Conservation (phyloP, 2,329 filamentous ascomycete genomes). For the Fusarium floridanum region DNA sequence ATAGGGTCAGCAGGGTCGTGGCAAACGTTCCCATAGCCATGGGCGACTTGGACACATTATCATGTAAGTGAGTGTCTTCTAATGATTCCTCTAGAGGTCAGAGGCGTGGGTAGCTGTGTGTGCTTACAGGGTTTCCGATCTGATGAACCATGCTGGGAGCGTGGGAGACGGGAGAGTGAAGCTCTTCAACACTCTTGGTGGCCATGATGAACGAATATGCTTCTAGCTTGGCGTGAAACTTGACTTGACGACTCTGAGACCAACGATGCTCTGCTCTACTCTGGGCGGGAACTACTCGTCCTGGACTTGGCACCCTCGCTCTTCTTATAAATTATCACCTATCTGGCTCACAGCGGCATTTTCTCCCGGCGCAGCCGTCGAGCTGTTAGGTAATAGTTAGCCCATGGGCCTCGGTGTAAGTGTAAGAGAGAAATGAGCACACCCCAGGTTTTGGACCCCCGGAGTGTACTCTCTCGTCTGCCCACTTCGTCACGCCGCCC, state of each 20-base stretch:
- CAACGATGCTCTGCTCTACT: not conserved
- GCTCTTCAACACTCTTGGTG: slow-evolving; percentile 24
- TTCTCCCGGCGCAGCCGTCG: not conserved
- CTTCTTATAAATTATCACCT: slow-evolving; percentile 16
- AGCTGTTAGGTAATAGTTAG: slow-evolving; percentile 34
- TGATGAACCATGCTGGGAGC: not conserved
- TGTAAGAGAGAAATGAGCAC: slow-evolving; percentile 6
- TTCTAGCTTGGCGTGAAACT: not conserved
- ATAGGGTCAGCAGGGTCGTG: slow-evolving; percentile 44
- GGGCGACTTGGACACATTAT: slow-evolving; percentile 13
- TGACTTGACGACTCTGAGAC: not conserved
- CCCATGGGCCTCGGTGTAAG: not conserved
- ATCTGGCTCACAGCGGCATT: not conserved
- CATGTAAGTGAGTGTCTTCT: not conserved
- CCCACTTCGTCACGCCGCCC: not conserved
- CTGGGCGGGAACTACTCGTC: not conserved
- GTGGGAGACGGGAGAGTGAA: slow-evolving; percentile 9
- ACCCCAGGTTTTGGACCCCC: slow-evolving; percentile 2
- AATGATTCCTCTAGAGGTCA: not conserved
- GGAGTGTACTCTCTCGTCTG: not conserved
- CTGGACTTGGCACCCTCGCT: slow-evolving; percentile 12
- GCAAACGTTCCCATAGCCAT: slow-evolving; percentile 49
- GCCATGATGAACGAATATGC: slow-evolving; percentile 14
- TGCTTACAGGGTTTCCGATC: slow-evolving; percentile 28
- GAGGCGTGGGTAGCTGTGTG: not conserved